Evolutionary conservation across 306 rosid genomes (phyloP), one percentile per base, ranked within the genome.

Genomic region (Vigna unguiculata): DNA sequence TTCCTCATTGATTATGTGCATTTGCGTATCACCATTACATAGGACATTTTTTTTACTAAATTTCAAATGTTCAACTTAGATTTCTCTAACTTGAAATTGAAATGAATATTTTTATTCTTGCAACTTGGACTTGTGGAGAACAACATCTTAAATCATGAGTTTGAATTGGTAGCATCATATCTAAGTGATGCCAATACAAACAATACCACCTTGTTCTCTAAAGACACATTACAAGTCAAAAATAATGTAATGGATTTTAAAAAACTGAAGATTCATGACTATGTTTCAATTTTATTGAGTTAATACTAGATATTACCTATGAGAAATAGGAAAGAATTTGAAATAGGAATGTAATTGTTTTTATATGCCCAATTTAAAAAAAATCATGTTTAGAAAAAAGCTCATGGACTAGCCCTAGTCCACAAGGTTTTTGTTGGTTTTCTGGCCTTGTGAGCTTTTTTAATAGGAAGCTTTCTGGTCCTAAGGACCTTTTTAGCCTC

Each of bases 51-150:
- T 28, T 62, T 65, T 71, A 72, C 38, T 47, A n/a, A 13, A 32
- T 52, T 81, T 7, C 49, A 40, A 53, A 66, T 58, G 12, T 40
- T n/a, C 46, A 67, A 8, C 45, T 54, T 49, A 69, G 43, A 63
- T 47, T 69, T 74, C 66, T 52, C 63, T n/a, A 13, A 75, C 14
- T 70, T 68, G 59, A 64, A 38, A 40, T 62, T 81, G 76, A 78
- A 38, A 62, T 19, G 22, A 12, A 17, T 45, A 32, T 68, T 80
- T 61, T 57, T 81, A 48, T 81, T 60, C 41, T 87, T 83, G 81
- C 98, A 96, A 98, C 98, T 96, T 88, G 99, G 99, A 66, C 93
- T 96, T 46, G 86, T 83, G 20, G 98, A 96, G 91, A 96, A 96
- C 84, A 96, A 85, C 82, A 78, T 96, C 75, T 75, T 87, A 83